Base-by-base conservation (phyloP, 805 yeast genomes). In the Ogataea siamensis region DNA sequence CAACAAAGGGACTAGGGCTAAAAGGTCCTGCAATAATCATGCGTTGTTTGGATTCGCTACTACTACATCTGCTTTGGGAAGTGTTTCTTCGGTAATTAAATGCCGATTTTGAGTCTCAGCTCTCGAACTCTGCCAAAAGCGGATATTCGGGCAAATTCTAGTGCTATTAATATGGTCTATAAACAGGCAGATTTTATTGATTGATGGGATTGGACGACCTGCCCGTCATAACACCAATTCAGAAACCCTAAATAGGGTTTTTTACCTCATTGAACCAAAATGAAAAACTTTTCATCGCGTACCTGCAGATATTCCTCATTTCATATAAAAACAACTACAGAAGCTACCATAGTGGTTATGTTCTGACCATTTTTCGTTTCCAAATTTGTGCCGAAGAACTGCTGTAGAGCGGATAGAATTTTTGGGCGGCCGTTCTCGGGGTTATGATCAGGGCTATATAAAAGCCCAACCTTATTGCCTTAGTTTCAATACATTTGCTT, bases 371-470 rank as follows among this genome's bases (percentile, higher is more conserved):
- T 25, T 25, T 25, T 25, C 28, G 28, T 25, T 25, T 25, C 28
- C 28, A 25, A 25, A 25, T 25, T 25, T 25, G 28, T 25, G 28
- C 28, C 28, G 28, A 25, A 25, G 28, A 25, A 25, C 28, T 25
- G 28, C 28, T 25, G 28, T 25, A 25, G 28, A 25, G 28, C 16
- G 28, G 28, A 25, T 25, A 25, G 28, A 25, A 25, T 25, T 25
- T 25, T 25, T 25, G 28, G 28, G 28, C 28, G 28, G 28, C 28
- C 28, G 14, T 25, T 25, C 28, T 25, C 28, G 28, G 28, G 28
- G 14, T 25, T 25, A 25, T 25, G 28, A 25, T 25, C 28, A 25
- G 28, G 28, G 28, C 28, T 25, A 25, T 25, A 25, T 25, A 25
- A 25, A 25, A 25, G 28, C 28, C 28, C 28, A 25, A 25, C 28